Base-by-base conservation (phyloP, 129 eudicot genomes). In the Flaveria ramosissima region DNA sequence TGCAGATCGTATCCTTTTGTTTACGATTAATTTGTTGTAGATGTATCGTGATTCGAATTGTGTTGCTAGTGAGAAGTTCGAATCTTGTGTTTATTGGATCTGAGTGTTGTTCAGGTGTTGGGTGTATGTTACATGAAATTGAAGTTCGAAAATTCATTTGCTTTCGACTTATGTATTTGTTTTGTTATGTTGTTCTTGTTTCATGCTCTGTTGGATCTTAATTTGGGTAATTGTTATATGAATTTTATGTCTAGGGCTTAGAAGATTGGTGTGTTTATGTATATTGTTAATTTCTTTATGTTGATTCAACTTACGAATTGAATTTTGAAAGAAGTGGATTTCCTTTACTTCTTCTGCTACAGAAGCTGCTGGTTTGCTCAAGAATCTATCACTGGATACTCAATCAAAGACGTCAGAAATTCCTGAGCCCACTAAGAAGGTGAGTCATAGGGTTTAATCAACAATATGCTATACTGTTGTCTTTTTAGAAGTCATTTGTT, bases 361-460 rank as follows among this genome's bases (percentile, higher is more conserved):
- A 93, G 98, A 93, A 76, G 82, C 98, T 65, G 89, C 93, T 23
- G 98, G 85, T 74, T 87, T 91, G 88, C 61, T 93, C 77, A 91
- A 93, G 80, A 90, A 90, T 41, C 43, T 93, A 36, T 82, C 97
- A 11, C 79, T 93, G 87, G 97, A 93, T 70, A 70, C 97, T 36
- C 91, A 85, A 60, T 10, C 88, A 0, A 93, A 87, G 75, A 47
- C 86, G 41, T 79, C 85, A 73, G 96, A 93, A 55, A 75, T 82
- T 27, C 81, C 87, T 1, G 96, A 88, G 73, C 77, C 92, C 15
- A 74, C 85, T 19, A 93, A 90, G 75, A 93, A 93, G 96, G 97
- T 93, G 12, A 20, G 6, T 48, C 50, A 9, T 45, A 8, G 13
- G 12, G 13, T 45, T 8, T 9, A 45, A 2, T 6, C 8, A 45